A percentile compares a stretch with the other conserved stretches of the same genome.
Evolutionary conservation across 2,329 filamentous ascomycete genomes (phyloP).

Genomic region (Calonectria honghensis): DNA sequence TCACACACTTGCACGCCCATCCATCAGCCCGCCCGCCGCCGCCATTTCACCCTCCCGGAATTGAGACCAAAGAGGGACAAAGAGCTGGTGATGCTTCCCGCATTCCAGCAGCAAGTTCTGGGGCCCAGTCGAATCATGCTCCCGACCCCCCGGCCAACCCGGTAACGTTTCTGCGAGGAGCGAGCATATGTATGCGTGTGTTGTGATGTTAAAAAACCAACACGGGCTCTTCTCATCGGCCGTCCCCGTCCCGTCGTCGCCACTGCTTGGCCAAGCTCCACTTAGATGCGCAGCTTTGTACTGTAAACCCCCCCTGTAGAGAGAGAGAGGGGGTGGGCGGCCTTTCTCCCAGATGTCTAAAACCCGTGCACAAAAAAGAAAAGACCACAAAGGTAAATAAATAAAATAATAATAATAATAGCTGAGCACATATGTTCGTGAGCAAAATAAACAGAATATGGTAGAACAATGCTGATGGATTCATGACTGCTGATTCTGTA

Average conservation of each 20-base stretch:
- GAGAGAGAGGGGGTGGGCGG: too few relatives aligned
- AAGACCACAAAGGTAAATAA: conserved; percentile 2
- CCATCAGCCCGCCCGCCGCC: conserved; percentile 6
- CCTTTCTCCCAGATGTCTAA: conserved; percentile 17
- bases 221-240: conserved; percentile 23
- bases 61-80: conserved; percentile 12
- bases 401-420: not conserved
- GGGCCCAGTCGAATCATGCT: not conserved
- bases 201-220: conserved; percentile 23
- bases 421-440: not conserved
- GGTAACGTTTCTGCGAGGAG: conserved; percentile 2
- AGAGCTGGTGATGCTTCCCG: conserved; percentile 5
- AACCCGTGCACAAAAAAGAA: conserved; percentile 21
- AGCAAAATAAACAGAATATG: not conserved
- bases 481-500: conserved; percentile 13
- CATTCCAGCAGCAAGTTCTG: conserved; percentile 12
- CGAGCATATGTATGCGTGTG: not conserved
- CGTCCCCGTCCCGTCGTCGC: conserved; percentile 24
- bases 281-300: conserved; percentile 5
- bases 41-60: conserved; percentile 1
- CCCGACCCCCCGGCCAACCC: conserved; percentile 7
- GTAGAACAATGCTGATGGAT: conserved; percentile 7
- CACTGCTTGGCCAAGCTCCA: conserved; percentile 20
- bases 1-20: conserved; percentile 11
- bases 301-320: not conserved